phyloP scores from a whole-genome alignment of 2,329 filamentous ascomycete species.

The Trichoderma koningii region DNA sequence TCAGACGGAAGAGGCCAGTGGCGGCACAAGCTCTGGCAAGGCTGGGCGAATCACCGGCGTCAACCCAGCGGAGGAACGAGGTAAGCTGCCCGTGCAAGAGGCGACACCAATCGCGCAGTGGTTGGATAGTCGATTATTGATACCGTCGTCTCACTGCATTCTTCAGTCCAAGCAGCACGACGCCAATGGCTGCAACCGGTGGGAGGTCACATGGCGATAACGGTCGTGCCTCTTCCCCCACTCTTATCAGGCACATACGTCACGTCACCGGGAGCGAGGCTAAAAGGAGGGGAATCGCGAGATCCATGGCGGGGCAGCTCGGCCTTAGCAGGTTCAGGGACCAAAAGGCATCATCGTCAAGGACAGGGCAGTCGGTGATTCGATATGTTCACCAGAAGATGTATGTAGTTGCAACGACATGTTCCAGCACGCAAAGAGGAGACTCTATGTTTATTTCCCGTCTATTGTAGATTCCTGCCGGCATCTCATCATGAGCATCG shows the following conservation, averaged over 20 bases:
- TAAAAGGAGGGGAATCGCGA: constrained; percentile 16
- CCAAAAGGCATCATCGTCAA: not conserved
- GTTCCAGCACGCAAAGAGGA: not conserved
- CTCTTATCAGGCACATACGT: constrained; percentile 23
- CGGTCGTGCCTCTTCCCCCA: not conserved
- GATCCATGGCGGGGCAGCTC: constrained; percentile 18
- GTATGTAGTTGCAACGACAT: no score
- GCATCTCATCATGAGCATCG: not conserved
- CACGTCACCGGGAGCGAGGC: constrained; percentile 15
- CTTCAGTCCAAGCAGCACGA: not conserved
- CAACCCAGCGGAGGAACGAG: not conserved
- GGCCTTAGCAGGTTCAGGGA: not conserved
- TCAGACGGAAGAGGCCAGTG: constrained; percentile 4
- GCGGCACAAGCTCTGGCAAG: constrained; percentile 6
- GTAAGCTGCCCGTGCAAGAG: not conserved
- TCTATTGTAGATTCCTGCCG: constrained; percentile 1
- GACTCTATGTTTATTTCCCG: constrained; percentile 7
- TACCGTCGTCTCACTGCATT: not conserved
- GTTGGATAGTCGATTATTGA: not conserved
- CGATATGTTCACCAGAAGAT: not conserved
- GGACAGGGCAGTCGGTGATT: not conserved
- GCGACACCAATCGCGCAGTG: no score
- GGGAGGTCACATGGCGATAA: constrained; percentile 9
- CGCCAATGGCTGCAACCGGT: not conserved
- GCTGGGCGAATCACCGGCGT: not conserved